phyloP scores from a whole-genome alignment of 768 basidiomycete genomes.

The Crepidotus variabilis region DNA sequence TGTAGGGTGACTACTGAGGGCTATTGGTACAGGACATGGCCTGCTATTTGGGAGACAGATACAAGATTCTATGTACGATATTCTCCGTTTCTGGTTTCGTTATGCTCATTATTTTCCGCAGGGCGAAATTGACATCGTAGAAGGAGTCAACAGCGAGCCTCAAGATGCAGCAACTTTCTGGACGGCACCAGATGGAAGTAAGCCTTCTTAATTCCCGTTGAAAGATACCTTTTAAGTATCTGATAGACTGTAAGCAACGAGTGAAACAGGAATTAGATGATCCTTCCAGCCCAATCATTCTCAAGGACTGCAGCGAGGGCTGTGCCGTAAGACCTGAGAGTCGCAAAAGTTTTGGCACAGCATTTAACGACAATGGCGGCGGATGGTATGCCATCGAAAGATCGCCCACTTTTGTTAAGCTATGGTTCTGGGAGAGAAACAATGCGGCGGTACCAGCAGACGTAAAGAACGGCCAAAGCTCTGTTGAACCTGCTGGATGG shows the following conservation, averaged over 20 bases:
- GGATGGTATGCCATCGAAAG: constrained; percentile 70
- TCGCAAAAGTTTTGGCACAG: constrained; percentile 48
- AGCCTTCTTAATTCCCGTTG: constrained; percentile 36
- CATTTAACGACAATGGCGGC: constrained; percentile 55
- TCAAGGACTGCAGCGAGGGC: constrained; percentile 18
- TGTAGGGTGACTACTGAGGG: background rate
- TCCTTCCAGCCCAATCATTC: constrained; percentile 21
- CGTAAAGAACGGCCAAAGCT: constrained; percentile 31
- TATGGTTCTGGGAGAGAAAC: constrained; percentile 73
- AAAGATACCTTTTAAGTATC: background rate
- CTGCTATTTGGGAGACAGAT: constrained; percentile 53
- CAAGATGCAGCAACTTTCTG: constrained; percentile 30
- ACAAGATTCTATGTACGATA: constrained; percentile 41
- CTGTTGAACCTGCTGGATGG: no score
- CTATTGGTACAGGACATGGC: constrained; percentile 27
- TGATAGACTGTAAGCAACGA: constrained; percentile 15
- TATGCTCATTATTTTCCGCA: constrained; percentile 22
- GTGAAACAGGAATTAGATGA: constrained; percentile 18
- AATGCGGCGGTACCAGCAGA: constrained; percentile 43
- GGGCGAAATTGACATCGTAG: constrained; percentile 37
- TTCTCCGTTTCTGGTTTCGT: constrained; percentile 9
- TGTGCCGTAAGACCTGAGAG: constrained; percentile 27
- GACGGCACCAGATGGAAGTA: constrained; percentile 36
- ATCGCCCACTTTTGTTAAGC: constrained; percentile 47
- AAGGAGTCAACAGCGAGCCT: constrained; percentile 31